Evolutionary conservation across 257 asterid species (phyloP), one percentile per base, ranked within the genome.

Genomic region (Ilex asprella): DNA sequence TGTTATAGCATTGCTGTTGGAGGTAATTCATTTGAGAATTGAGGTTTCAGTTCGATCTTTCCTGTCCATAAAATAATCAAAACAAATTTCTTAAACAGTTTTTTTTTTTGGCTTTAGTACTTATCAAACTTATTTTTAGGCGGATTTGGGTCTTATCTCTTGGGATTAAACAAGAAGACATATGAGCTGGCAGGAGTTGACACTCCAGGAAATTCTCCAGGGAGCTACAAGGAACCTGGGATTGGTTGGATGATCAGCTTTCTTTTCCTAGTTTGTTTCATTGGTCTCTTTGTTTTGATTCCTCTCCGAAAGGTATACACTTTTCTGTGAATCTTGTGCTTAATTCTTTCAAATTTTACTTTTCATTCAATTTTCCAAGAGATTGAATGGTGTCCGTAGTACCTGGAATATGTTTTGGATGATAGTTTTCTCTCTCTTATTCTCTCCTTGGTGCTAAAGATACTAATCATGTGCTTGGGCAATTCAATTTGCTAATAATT

Each of bases 91-190:
- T 21, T 10, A 7, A 21, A 21, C 27, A 21, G 0, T 21, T 6
- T 8, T 15, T 15, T 15, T 15, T 0, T 60, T 60, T 31, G 11
- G 32, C 21, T n/a, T 12, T 29, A 30, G 12, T 61, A 39, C 1
- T 60, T 39, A n/a, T 60, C 2, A 12, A 27, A 6, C 12, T 59
- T 32, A 8, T 61, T 63, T 63, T 63, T 29, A 61, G 65, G 65
- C 15, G 65, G 65, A 61, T 30, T 61, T 31, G 65, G 65, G 29
- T 61, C 65, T 21, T 61, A 61, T 49, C 32, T 61, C 5, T 27
- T 61, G 56, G 65, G 65, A 61, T 31, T 61, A 47, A 50, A 46
- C 65, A 61, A 61, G 65, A 61, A 39, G 51, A 46, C 65, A 43
- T 61, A 61, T n/a, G 65, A 61, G 16, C 55, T 12, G n/a, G 31